A percentile compares a stretch with the other conserved stretches of the same genome.
These are phyloP conservation scores for Xylariaceae sp. DNA, from an alignment of 2,329 filamentous ascomycete species.

Conservation along the genomic window DNA sequence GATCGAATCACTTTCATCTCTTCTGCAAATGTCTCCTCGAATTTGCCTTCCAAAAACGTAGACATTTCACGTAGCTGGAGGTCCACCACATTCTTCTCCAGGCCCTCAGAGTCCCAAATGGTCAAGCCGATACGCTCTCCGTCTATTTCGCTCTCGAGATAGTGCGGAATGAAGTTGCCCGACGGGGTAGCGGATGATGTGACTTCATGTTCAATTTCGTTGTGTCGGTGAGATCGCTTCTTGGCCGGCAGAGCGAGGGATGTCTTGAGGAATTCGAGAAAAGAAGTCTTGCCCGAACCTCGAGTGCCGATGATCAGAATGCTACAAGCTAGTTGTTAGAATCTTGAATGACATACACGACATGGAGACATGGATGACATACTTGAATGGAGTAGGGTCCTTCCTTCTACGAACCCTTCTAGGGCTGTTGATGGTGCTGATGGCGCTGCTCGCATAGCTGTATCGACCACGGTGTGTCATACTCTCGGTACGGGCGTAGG, in stretches of 20 bases:
- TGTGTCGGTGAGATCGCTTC: slow-evolving; percentile 58
- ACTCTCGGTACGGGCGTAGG: slow-evolving; percentile 81
- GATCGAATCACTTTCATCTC: slow-evolving; percentile 97
- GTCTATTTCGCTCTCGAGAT: slow-evolving; percentile 91
- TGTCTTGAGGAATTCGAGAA: slow-evolving; percentile 90
- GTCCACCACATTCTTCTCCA: slow-evolving; percentile 94
- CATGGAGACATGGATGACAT: slow-evolving; percentile 39
- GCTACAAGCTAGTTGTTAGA: slow-evolving; percentile 41
- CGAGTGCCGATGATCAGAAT: slow-evolving; percentile 86
- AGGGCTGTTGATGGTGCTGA: slow-evolving; percentile 90
- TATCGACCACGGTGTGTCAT: slow-evolving; percentile 96
- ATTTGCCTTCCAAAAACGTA: slow-evolving; percentile 92
- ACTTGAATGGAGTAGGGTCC: slow-evolving; percentile 98
- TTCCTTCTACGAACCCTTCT: slow-evolving; percentile 89
- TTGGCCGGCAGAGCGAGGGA: slow-evolving; percentile 78
- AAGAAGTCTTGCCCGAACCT: slow-evolving; percentile 89
- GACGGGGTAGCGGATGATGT: slow-evolving; percentile 48
- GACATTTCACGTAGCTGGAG: slow-evolving; percentile 89
- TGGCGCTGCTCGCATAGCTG: slow-evolving; percentile 89
- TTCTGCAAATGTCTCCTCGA: slow-evolving; percentile 94
- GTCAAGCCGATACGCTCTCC: slow-evolving; percentile 88
- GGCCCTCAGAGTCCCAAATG: slow-evolving; percentile 91
- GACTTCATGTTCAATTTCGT: slow-evolving; percentile 54
- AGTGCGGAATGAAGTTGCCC: slow-evolving; percentile 80
- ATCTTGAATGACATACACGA: no score